These are phyloP conservation scores for Fusarium protoensiforme DNA, from an alignment of 2,329 filamentous ascomycete genomes.

Conservation along the genomic window DNA sequence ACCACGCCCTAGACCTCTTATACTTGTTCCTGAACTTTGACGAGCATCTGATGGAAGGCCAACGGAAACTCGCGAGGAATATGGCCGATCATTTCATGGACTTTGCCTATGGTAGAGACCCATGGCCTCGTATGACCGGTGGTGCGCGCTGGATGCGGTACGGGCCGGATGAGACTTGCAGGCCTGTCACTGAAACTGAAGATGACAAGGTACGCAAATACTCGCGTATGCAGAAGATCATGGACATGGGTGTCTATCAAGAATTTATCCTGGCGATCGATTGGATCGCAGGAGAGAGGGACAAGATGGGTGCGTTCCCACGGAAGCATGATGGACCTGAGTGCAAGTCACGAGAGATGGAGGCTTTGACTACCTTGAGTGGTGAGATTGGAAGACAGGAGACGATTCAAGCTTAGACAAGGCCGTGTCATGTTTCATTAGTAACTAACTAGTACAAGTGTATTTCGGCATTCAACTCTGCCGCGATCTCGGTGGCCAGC, in stretches of 20 bases:
- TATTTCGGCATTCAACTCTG: neutral
- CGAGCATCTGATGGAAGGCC: neutral
- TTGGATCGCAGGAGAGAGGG: conserved; percentile 13
- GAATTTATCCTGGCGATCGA: conserved; percentile 12
- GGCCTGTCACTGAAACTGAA: conserved; percentile 10
- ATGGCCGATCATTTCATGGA: conserved; percentile 24
- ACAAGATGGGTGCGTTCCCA: conserved; percentile 11
- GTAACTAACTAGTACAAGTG: neutral
- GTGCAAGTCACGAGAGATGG: neutral
- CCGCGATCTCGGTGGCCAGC: neutral
- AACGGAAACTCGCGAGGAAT: neutral
- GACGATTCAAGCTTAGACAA: neutral
- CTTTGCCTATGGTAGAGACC: conserved; percentile 20
- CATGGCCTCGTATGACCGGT: conserved; percentile 9
- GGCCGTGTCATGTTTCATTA: neutral
- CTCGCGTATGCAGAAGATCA: conserved; percentile 19
- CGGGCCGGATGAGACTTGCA: conserved; percentile 3
- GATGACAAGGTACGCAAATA: conserved; percentile 23
- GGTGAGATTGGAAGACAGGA: neutral
- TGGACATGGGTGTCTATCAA: conserved; percentile 19
- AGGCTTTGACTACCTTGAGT: neutral
- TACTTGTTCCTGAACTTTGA: conserved; percentile 31
- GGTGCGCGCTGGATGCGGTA: conserved; percentile 18
- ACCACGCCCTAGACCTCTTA: conserved; percentile 21
- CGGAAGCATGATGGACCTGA: neutral